phyloP scores from a whole-genome alignment of 208 protist genomes.

The Borovskyia barvae region DNA sequence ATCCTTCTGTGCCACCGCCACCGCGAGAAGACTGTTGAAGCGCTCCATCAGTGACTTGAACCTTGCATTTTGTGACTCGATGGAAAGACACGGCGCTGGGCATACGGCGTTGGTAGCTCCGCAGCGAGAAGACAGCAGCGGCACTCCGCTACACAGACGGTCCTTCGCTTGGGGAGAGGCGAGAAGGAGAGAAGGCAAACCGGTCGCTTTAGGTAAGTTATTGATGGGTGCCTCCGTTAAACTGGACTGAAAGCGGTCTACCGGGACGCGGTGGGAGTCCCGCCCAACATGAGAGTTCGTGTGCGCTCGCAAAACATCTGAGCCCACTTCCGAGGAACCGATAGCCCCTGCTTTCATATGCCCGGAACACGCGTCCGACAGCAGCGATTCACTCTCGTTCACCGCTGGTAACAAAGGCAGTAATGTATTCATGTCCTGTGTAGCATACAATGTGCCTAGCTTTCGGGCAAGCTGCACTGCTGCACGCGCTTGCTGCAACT shows the following conservation, averaged over 20 bases:
- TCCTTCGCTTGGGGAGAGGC: conserved; percentile 1
- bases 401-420: conserved; percentile 30
- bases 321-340: no score
- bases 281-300: no score
- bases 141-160: no score
- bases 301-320: no score
- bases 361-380: no score
- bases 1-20: conserved; percentile 6
- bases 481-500: conserved; percentile 18
- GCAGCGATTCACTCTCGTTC: no score
- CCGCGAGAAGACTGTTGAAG: conserved; percentile 9
- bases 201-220: no score
- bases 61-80: conserved; percentile 4
- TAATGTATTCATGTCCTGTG: conserved; percentile 75
- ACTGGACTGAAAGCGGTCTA: no score
- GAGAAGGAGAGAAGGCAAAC: conserved; percentile 12
- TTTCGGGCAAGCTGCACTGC: conserved; percentile 68
- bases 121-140: conserved; percentile 5
- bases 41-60: conserved; percentile 12
- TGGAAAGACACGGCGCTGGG: conserved; percentile 9
- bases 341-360: no score
- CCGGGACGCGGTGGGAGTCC: no score
- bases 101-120: not conserved
- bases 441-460: conserved; percentile 63
- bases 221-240: no score